Evolutionary conservation across 2,329 filamentous ascomycete species (phyloP), one percentile per base, ranked within the genome.

Genomic region (Polychaeton citri): DNA sequence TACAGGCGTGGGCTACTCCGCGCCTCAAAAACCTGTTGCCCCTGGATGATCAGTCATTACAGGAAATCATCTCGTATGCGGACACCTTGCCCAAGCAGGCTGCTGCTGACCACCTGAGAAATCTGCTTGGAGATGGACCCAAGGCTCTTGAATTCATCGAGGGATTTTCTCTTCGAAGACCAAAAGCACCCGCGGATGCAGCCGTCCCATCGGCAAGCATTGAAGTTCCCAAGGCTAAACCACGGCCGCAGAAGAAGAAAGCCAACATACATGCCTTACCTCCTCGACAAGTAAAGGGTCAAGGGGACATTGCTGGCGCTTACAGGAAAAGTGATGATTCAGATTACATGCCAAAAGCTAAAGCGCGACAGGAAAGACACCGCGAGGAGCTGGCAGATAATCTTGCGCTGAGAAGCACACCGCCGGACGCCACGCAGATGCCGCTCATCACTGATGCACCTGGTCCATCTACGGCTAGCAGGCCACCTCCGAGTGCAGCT

Each of bases 101-200:
- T 44, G 82, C 84, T 10, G 85, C 76, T 34, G 78, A 86, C 30
- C 85, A 96, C 58, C 79, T 98, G 42, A 81, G 78, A 57, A 85
- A 90, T 52, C 66, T 98, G 36, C 72, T 98, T 0, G 90, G 88
- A 34, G 85, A 93, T 56, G 86, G 82, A 5, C 74, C 86, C 2
- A 76, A 81, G 48, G 71, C 74, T 2, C 58, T 82, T 35, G 77
- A 82, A 47, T 83, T 83, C 52, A 81, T 83, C 41, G 68, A 76
- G 16, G 72, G 71, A 8, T 83, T 81, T 61, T 96, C 94, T 54
- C 72, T 78, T 3, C 74, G 72, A 37, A 63, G 73, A 41, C 58
- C 55, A 35, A 53, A 58, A 19, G 58, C 52, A 19, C 48, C 52
- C 20, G 34, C 47, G 13, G 34, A 35, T 7, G 34, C 39, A 16